Base-by-base conservation (phyloP, 164 flowering plant species). In the Sedum album region DNA sequence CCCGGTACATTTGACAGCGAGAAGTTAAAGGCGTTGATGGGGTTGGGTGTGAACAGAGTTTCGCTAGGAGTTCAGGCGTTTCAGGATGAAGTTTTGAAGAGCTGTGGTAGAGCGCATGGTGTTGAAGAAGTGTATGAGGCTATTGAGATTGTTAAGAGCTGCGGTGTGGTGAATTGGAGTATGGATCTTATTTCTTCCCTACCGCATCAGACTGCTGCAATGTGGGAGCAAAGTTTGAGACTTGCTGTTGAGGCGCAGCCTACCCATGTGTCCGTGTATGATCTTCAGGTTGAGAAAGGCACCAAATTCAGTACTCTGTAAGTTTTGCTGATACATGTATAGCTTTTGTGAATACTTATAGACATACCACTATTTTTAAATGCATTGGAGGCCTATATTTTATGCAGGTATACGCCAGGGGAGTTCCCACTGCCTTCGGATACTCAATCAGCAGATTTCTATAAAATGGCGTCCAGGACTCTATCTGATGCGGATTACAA, bases 51-150 rank as follows among this genome's bases (percentile, higher is more conserved):
- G 79, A 94, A 90, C 68, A 85, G 97, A 70, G 94, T 94, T 70
- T 91, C 97, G n/a, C 71, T 94, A 65, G 99, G 99, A 30, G 96
- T 88, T 71, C 97, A 94, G 78, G 93, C 97, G 2, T 94, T 94
- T 80, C 97, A 90, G 57, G 89, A 91, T 2, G 92, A 87, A 83
- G 31, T 90, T 78, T 68, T 94, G 76, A 88, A 67, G 76, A 73
- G 77, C 41, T 94, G 99, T 77, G 99, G 97, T 48, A 80, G 99
- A 75, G 95, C 96, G 1, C 99, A 94, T 78, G 95, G 93, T 2
- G 39, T 87, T 42, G 42, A 77, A 65, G 92, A 88, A 72, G 89
- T 94, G 35, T 76, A 76, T 65, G 91, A 90, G 73, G 95, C 96
- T 17, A 78, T 94, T 69, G 88, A 86, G 66, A 82, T 86, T 77